Evolutionary conservation across 495 filamentous ascomycete genomes (phyloP), one percentile per base, ranked within the genome.

Genomic region (Podospora anserina): DNA sequence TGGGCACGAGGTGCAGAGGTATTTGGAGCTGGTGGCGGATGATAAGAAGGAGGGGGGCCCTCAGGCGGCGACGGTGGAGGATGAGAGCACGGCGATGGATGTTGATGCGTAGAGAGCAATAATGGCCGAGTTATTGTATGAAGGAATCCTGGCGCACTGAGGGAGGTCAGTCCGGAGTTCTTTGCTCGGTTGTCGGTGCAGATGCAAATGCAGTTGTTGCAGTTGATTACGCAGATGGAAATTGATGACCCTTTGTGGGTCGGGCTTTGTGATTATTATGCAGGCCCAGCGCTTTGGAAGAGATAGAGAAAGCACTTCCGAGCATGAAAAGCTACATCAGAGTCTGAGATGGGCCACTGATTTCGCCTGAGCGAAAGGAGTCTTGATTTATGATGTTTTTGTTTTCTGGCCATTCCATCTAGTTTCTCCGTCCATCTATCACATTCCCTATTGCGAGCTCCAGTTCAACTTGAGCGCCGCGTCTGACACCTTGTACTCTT

Each of bases 391-490:
- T 64, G 18, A 64, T 49, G 13, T 49, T 18, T 49, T 49, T 49
- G 39, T 49, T 6, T 49, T 49, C 13, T 23, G 23, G 23, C 2
- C 1, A 49, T 16, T 16, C 34, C 39, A 11, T 16, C 15, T 23
- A 23, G 23, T 23, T 13, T 49, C 39, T 49, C 39, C 39, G 9
- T 49, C 39, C 9, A 49, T 49, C 27, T 15, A 13, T 27, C 6
- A 13, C 54, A 56, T 59, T 62, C 55, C 66, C 66, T 82, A 90
- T 76, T 92, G 86, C 72, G 86, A 83, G 11, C 84, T 87, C 95
- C 95, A 98, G 67, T 94, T 82, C 77, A 99, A 79, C 73, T 92
- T 87, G 73, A 92, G 90, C 69, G 91, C 82, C 28, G 88, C 89
- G 71, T 88, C 82, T 20, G 90, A 89, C 56, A 88, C 85, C 78